A percentile compares a stretch with the other conserved stretches of the same genome.
Conservation (phyloP, 2,329 filamentous ascomycete species). For the Curvularia sp. region DNA sequence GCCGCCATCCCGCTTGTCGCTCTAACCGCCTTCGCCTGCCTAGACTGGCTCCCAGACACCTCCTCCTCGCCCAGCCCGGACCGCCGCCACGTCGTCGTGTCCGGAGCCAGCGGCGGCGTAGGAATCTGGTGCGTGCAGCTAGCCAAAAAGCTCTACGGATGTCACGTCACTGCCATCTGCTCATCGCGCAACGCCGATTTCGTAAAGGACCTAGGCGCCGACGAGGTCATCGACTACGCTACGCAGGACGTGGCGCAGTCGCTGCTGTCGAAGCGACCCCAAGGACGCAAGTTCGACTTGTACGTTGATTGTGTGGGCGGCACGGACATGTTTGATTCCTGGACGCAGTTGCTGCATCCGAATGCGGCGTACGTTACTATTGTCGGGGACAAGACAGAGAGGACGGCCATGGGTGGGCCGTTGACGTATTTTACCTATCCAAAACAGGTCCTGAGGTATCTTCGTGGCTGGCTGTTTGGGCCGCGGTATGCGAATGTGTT, state of each 20-base stretch:
- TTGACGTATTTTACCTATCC: slow-evolving; percentile 45
- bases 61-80: slow-evolving; percentile 7
- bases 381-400: slow-evolving; percentile 48
- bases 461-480: slow-evolving; percentile 35
- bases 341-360: slow-evolving; percentile 42
- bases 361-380: slow-evolving; percentile 54
- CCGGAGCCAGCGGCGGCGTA: slow-evolving; percentile 44
- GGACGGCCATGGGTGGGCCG: slow-evolving; percentile 51
- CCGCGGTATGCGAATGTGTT: slow-evolving; percentile 43
- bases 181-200: slow-evolving; percentile 57
- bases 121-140: slow-evolving; percentile 49
- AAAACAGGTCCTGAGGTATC: slow-evolving; percentile 32
- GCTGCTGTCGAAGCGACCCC: slow-evolving; percentile 43
- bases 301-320: slow-evolving; percentile 61
- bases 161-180: slow-evolving; percentile 59
- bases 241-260: slow-evolving; percentile 41
- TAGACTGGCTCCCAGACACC: slow-evolving; percentile 35
- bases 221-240: slow-evolving; percentile 54
- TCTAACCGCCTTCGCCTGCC: slow-evolving; percentile 49
- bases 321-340: slow-evolving; percentile 55
- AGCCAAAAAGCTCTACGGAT: slow-evolving; percentile 50
- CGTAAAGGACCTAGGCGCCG: slow-evolving; percentile 58
- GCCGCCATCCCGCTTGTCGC: slow-evolving; percentile 49
- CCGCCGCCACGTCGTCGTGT: slow-evolving; percentile 34
- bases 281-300: slow-evolving; percentile 51